Evolutionary conservation across 768 basidiomycete species (phyloP).

Genomic region (Rhodotorula diobovata): DNA sequence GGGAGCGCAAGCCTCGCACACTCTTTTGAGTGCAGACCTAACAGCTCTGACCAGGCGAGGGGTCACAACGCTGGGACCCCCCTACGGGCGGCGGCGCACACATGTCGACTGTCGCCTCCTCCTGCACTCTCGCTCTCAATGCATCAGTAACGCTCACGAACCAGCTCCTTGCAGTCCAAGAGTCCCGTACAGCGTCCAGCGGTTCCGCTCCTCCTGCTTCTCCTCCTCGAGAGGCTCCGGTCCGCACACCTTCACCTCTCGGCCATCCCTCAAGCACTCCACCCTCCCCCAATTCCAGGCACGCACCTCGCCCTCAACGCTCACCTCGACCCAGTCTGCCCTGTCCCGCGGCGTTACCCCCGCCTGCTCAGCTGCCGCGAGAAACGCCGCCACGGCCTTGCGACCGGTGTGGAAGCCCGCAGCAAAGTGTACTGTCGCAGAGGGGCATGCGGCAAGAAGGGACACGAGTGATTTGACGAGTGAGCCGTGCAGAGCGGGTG

Average conservation of each 20-base stretch:
- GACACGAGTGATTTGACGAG: not conserved
- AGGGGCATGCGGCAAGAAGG: not conserved
- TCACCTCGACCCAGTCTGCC: constrained; percentile 1
- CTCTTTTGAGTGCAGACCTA: too few relatives aligned
- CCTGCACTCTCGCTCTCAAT: too few relatives aligned
- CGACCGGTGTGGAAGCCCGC: constrained; percentile 23
- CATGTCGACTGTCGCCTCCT: too few relatives aligned
- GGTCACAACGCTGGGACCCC: too few relatives aligned
- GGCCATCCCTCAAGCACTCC: not conserved
- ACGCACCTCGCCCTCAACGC: constrained; percentile 11
- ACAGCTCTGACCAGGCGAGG: too few relatives aligned
- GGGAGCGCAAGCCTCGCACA: too few relatives aligned
- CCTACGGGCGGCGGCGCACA: too few relatives aligned
- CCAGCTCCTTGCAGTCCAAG: not conserved
- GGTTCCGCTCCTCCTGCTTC: constrained; percentile 23
- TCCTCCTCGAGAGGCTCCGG: not conserved
- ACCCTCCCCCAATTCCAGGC: not conserved
- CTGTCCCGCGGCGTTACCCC: not conserved
- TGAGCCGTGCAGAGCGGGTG: not conserved
- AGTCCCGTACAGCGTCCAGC: constrained; percentile 18
- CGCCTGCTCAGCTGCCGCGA: not conserved
- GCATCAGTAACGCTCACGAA: too few relatives aligned
- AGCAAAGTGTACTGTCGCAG: not conserved
- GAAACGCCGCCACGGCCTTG: not conserved
- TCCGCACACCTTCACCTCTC: too few relatives aligned